Evolutionary conservation across 1,284 basidiomycete species (phyloP), one percentile per base, ranked within the genome.

Genomic region (Rhodotorula sp.): DNA sequence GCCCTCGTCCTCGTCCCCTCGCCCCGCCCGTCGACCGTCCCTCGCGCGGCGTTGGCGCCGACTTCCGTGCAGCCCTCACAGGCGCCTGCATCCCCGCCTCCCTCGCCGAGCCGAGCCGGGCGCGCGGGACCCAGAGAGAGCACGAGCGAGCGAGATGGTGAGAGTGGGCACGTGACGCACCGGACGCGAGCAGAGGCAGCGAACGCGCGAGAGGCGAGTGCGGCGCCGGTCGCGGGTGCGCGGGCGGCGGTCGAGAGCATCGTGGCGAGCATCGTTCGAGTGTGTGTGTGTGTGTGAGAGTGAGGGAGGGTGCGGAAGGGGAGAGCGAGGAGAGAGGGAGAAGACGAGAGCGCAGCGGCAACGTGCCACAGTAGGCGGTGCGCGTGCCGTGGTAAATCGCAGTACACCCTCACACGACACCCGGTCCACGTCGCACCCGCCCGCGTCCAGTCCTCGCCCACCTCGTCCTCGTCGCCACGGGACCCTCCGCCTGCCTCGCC

Each of bases 241-340:
- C 63, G 53, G 20, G 64, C 51, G 51, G n/a, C 56, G 48, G 55
- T 34, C 24, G 65, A 51, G 60, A 68, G 57, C 59, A 63, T 68
- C 20, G 28, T 59, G 2, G 52, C 15, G 4, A 44, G 40, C 40
- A 44, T 44, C 40, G 37, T 30, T 26, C 7, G 40, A 44, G 34
- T 51, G 24, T 20, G 28, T 44, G 46, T n/a, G 34, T 1, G 31
- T 28, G 34, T 52, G 54, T 0, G 56, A 40, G 52, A 56, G 52
- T 13, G 16, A 30, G 31, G 44, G 40, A 30, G 48, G 46, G 26
- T 30, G n/a, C n/a, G n/a, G n/a, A n/a, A n/a, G n/a, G n/a, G n/a
- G n/a, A 24, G 37, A 40, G 37, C 13, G 37, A 7, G 37, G 13
- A 40, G 8, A 40, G 37, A 7, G 37, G 8, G 13, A 7, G 37